Evolutionary conservation across 2,329 filamentous ascomycete genomes (phyloP).

Genomic region (Emericellopsis cladophorae): DNA sequence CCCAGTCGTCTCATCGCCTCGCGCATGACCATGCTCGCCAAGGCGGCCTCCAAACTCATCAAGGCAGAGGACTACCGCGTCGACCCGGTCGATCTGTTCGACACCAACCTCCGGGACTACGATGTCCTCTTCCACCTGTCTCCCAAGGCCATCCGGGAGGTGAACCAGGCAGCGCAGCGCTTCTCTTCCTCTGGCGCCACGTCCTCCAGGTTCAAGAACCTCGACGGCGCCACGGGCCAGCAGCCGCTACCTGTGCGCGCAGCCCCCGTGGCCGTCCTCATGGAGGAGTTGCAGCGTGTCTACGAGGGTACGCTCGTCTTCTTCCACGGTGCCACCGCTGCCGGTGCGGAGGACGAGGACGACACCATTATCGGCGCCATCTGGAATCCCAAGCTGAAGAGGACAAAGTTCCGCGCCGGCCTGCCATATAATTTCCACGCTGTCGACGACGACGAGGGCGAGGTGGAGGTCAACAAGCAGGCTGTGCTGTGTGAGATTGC

Average conservation of each 20-base stretch:
- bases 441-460: slow-evolving; percentile 22
- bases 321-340: slow-evolving; percentile 52
- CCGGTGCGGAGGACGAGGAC: slow-evolving; percentile 17
- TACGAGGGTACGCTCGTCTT: slow-evolving; percentile 66
- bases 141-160: slow-evolving; percentile 32
- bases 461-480: slow-evolving; percentile 51
- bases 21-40: slow-evolving; percentile 71
- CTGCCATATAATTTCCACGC: slow-evolving; percentile 46
- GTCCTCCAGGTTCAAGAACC: slow-evolving; percentile 60
- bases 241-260: slow-evolving; percentile 36
- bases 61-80: slow-evolving; percentile 38
- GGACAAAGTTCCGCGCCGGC: slow-evolving; percentile 56
- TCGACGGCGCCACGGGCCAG: slow-evolving; percentile 45
- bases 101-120: slow-evolving; percentile 62
- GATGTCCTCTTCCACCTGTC: slow-evolving; percentile 73
- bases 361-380: slow-evolving; percentile 41
- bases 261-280: slow-evolving; percentile 48
- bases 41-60: slow-evolving; percentile 56
- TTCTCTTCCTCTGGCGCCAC: slow-evolving; percentile 21
- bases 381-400: slow-evolving; percentile 42
- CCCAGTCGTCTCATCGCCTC: slow-evolving; percentile 75
- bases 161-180: slow-evolving; percentile 23
- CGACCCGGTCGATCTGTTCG: slow-evolving; percentile 48
- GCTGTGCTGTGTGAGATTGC: slow-evolving; percentile 63
- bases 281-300: slow-evolving; percentile 51